phyloP scores from a whole-genome alignment of 2,329 filamentous ascomycete species.

The Sarocladium kiliense region DNA sequence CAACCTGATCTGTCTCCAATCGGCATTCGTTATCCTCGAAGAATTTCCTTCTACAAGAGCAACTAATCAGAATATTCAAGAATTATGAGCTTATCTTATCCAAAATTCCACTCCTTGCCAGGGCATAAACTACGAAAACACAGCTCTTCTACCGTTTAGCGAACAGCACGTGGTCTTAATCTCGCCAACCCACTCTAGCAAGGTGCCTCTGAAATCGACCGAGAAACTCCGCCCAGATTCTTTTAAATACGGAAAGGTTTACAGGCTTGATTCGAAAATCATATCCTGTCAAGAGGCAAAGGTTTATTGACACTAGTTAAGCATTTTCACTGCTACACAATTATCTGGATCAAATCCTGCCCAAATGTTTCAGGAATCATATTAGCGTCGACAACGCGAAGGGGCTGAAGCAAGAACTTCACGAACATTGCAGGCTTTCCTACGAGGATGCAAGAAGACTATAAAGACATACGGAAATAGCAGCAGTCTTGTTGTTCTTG shows the following conservation, averaged over 20 bases:
- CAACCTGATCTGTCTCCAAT: neutral
- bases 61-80: neutral
- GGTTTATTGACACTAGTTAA: neutral
- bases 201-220: neutral
- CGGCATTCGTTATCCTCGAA: neutral
- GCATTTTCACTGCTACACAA: neutral
- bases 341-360: neutral
- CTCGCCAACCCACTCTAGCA: neutral
- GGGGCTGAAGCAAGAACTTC: constrained; percentile 8
- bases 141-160: neutral
- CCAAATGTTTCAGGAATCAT: neutral
- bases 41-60: neutral
- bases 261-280: neutral
- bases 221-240: neutral
- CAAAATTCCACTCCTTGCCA: neutral
- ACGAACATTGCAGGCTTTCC: neutral
- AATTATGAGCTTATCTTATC: neutral
- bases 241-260: neutral
- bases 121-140: neutral
- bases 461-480: neutral
- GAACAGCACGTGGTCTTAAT: neutral
- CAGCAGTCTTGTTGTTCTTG: neutral
- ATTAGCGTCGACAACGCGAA: neutral
- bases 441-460: neutral
- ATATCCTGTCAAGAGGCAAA: neutral